These are phyloP conservation scores for Hypoxylon sp. DNA, from an alignment of 2,329 filamentous ascomycete genomes.

Conservation along the genomic window DNA sequence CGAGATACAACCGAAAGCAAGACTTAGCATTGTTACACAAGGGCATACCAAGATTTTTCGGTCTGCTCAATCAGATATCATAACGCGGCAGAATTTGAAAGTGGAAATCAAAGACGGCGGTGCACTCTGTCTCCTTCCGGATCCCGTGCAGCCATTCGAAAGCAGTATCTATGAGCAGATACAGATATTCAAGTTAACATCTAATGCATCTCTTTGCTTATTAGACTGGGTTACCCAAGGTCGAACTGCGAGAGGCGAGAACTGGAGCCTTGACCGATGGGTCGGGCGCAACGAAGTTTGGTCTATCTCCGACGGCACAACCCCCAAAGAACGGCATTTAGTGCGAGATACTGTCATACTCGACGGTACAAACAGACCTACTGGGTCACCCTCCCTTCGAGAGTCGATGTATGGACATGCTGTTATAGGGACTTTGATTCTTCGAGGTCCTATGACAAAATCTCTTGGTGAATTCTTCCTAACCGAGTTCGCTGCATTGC, in stretches of 20 bases:
- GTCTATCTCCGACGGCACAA: conserved; percentile 57
- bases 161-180: conserved; percentile 86
- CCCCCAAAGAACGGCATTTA: conserved; percentile 71
- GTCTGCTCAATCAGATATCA: conserved; percentile 69
- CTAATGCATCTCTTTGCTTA: conserved; percentile 77
- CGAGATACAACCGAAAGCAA: conserved; percentile 73
- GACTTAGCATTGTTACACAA: conserved; percentile 77
- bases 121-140: conserved; percentile 80
- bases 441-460: conserved; percentile 80
- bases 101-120: conserved; percentile 66
- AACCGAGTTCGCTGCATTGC: conserved; percentile 81
- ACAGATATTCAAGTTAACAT: conserved; percentile 79
- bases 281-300: conserved; percentile 91
- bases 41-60: conserved; percentile 98
- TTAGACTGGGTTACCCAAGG: conserved; percentile 97
- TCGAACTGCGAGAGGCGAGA: conserved; percentile 85
- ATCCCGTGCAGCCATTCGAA: conserved; percentile 93
- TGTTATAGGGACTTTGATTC: conserved; percentile 86
- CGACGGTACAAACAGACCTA: conserved; percentile 66
- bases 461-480: conserved; percentile 81
- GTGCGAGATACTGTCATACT: conserved; percentile 89
- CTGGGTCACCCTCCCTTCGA: conserved; percentile 60
- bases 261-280: conserved; percentile 88
- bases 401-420: conserved; percentile 81
- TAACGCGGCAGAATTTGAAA: conserved; percentile 71